phyloP scores from a whole-genome alignment of 208 protist species.

The Acanthamoeba triangularis region DNA sequence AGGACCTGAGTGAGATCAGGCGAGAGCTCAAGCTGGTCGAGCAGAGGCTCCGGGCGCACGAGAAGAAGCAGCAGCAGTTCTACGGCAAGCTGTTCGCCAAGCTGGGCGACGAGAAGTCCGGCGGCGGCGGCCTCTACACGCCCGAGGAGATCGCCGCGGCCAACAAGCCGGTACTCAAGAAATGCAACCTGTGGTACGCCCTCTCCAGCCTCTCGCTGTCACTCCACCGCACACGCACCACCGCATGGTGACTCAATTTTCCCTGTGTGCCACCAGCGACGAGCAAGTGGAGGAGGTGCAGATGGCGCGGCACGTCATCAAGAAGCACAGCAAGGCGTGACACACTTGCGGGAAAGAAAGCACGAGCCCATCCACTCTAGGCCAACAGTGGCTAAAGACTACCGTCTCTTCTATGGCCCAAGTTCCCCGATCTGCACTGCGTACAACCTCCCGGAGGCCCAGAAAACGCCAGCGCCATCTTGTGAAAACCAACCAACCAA shows the following conservation, averaged over 20 bases:
- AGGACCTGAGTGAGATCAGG: neutral
- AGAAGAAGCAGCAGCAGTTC: conserved; percentile 37
- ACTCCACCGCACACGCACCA: neutral
- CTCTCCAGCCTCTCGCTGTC: neutral
- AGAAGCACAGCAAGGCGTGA: conserved; percentile 33
- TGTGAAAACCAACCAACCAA: too few species aligned
- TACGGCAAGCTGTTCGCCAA: conserved; percentile 46
- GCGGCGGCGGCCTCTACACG: neutral
- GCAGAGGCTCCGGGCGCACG: neutral
- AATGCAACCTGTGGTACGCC: neutral
- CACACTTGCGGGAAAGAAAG: neutral
- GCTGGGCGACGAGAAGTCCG: neutral
- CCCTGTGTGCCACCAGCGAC: neutral
- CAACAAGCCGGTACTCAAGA: neutral
- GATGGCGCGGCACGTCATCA: conserved; percentile 25
- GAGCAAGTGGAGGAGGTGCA: conserved; percentile 57
- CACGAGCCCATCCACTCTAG: neutral
- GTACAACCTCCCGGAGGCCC: too few species aligned
- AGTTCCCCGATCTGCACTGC: too few species aligned
- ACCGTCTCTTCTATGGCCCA: too few species aligned
- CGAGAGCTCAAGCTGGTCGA: neutral
- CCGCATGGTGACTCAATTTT: neutral
- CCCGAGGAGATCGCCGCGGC: neutral
- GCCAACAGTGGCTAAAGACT: too few species aligned
- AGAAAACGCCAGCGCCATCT: too few species aligned